Evolutionary conservation across 2,329 filamentous ascomycete genomes (phyloP).

Genomic region (Penicillium sp.): DNA sequence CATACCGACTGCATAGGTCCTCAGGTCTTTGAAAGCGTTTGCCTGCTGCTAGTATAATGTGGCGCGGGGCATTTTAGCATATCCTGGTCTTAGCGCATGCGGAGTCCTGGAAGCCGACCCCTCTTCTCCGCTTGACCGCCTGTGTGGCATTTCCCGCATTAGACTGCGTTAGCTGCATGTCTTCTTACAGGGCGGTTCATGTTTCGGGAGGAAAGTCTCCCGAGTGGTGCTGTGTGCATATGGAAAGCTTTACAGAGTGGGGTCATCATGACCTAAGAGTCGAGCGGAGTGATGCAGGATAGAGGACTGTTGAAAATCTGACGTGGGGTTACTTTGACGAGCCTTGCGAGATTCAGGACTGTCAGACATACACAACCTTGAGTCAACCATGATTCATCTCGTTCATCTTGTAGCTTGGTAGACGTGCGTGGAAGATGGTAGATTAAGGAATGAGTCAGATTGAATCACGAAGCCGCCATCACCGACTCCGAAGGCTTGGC

Average conservation of each 20-base stretch:
- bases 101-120: constrained; percentile 11
- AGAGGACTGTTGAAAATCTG: neutral
- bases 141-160: neutral
- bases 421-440: neutral
- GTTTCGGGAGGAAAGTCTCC: neutral
- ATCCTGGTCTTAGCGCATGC: constrained; percentile 2
- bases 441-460: constrained; percentile 14
- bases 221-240: neutral
- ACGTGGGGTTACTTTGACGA: neutral
- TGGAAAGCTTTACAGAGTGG: neutral
- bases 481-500: constrained; percentile 10
- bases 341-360: too few relatives aligned
- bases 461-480: constrained; percentile 13
- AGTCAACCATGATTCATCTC: neutral
- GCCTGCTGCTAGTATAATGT: neutral
- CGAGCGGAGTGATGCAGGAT: neutral
- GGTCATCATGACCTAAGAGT: neutral
- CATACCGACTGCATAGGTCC: neutral
- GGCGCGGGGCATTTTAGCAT: constrained; percentile 7
- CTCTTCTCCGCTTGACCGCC: constrained; percentile 4
- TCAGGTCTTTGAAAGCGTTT: neutral
- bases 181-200: neutral
- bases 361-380: neutral
- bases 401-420: too few relatives aligned
- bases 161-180: neutral